phyloP scores from a whole-genome alignment of 768 basidiomycete species.

The Phylloporus scabripes region DNA sequence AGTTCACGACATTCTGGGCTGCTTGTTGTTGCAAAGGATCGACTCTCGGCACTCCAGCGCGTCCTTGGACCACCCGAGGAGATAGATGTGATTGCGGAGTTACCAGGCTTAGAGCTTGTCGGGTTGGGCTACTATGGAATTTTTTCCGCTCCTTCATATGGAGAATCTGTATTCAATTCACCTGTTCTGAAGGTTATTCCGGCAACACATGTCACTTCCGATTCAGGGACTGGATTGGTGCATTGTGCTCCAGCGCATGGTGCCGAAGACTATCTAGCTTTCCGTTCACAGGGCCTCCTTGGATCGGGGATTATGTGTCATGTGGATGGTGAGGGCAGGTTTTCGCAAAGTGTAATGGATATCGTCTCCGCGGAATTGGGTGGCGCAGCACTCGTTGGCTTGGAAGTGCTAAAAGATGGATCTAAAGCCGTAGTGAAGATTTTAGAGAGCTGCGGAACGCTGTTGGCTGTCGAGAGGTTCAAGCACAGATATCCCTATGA shows the following conservation, averaged over 20 bases:
- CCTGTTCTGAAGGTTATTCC: slow-evolving; percentile 46
- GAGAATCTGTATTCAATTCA: neutral
- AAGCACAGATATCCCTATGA: slow-evolving; percentile 94
- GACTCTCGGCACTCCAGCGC: slow-evolving; percentile 34
- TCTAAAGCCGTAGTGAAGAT: slow-evolving; percentile 60
- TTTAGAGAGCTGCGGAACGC: slow-evolving; percentile 43
- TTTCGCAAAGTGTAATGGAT: slow-evolving; percentile 52
- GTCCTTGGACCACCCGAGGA: slow-evolving; percentile 20
- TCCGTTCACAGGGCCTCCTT: slow-evolving; percentile 54
- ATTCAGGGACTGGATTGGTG: slow-evolving; percentile 92
- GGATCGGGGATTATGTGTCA: slow-evolving; percentile 62
- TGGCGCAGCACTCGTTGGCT: slow-evolving; percentile 56
- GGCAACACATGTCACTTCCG: slow-evolving; percentile 72
- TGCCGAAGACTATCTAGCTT: slow-evolving; percentile 81
- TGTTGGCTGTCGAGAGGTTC: slow-evolving; percentile 65
- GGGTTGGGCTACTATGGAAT: slow-evolving; percentile 55
- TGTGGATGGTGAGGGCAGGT: slow-evolving; percentile 72
- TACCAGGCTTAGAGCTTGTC: slow-evolving; percentile 46
- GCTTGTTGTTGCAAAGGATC: slow-evolving; percentile 49
- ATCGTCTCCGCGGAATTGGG: slow-evolving; percentile 35
- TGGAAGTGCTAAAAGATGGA: slow-evolving; percentile 71
- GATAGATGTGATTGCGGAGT: slow-evolving; percentile 15
- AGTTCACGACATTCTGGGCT: slow-evolving; percentile 24
- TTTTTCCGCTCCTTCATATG: slow-evolving; percentile 39
- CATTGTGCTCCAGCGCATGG: slow-evolving; percentile 96